Percentiles rank a stretch among this genome's conserved stretches.
Evolutionary conservation across 2,329 filamentous ascomycete genomes (phyloP).

Genomic region (Pseudocercospora eumusae): DNA sequence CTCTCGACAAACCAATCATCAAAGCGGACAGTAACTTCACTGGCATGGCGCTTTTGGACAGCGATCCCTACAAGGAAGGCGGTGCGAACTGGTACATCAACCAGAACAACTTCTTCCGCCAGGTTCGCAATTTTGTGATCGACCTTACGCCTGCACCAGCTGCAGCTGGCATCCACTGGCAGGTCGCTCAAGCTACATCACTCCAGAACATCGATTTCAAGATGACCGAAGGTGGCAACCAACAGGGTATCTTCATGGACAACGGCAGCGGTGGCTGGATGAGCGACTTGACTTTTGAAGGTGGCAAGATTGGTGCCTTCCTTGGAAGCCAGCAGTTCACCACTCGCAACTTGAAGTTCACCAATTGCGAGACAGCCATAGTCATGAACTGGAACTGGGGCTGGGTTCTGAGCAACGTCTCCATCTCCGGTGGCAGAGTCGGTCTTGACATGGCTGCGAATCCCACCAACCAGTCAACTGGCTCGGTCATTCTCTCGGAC

Average conservation of each 20-base stretch:
- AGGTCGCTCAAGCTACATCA: conserved; percentile 58
- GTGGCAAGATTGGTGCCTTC: conserved; percentile 61
- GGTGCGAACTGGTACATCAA: conserved; percentile 55
- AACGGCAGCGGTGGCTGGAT: conserved; percentile 50
- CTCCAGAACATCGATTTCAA: conserved; percentile 64
- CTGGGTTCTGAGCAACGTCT: conserved; percentile 51
- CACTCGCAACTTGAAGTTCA: conserved; percentile 54
- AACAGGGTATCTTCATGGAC: conserved; percentile 46
- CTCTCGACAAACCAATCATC: conserved; percentile 68
- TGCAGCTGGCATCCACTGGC: conserved; percentile 54
- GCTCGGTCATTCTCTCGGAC: conserved; percentile 81
- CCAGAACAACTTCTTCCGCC: conserved; percentile 59
- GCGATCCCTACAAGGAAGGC: conserved; percentile 73
- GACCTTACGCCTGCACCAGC: conserved; percentile 46
- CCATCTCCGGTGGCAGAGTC: conserved; percentile 49
- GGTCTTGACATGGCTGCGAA: conserved; percentile 54
- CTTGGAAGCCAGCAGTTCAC: conserved; percentile 67
- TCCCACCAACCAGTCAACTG: conserved; percentile 58
- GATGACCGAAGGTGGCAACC: conserved; percentile 54
- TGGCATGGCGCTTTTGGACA: conserved; percentile 87
- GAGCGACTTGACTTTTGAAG: conserved; percentile 61
- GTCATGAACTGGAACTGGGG: conserved; percentile 60
- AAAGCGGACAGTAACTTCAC: conserved; percentile 57
- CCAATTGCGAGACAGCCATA: conserved; percentile 52
- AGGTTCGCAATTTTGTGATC: conserved; percentile 57